These are phyloP conservation scores for Parasarocladium wereldwijsianum DNA, from an alignment of 2,329 filamentous ascomycete species.

Conservation along the genomic window DNA sequence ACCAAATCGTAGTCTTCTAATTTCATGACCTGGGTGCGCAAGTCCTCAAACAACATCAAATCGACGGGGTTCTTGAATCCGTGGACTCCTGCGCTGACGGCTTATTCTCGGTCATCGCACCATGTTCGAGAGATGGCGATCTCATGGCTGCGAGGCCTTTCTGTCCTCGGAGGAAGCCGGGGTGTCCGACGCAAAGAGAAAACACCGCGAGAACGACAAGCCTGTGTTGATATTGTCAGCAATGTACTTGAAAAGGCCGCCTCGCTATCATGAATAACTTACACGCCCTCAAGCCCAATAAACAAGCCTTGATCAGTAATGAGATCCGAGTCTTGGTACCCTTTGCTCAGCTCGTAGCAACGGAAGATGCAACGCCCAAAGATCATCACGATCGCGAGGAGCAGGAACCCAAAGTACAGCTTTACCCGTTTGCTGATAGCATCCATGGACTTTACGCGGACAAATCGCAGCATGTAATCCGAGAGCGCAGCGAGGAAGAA, in stretches of 20 bases:
- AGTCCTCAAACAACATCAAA: too few species aligned
- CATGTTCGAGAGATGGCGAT: too few species aligned
- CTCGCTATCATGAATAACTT: constrained; percentile 7
- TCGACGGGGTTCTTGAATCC: too few species aligned
- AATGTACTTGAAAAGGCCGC: background rate
- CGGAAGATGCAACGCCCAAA: constrained; percentile 47
- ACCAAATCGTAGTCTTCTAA: too few species aligned
- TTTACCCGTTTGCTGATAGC: constrained; percentile 12
- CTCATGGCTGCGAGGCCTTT: too few species aligned
- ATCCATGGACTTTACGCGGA: constrained; percentile 9
- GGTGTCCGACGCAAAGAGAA: constrained; percentile 22
- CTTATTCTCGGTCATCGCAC: too few species aligned
- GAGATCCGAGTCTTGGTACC: constrained; percentile 38
- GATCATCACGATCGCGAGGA: constrained; percentile 40
- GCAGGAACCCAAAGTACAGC: constrained; percentile 36
- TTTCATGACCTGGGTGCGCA: too few species aligned
- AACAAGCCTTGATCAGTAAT: constrained; percentile 36
- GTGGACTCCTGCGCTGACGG: too few species aligned
- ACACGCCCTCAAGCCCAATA: constrained; percentile 38
- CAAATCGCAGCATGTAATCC: constrained; percentile 31
- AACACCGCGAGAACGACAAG: constrained; percentile 21
- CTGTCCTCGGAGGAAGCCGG: constrained; percentile 15
- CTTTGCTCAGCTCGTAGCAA: constrained; percentile 48
- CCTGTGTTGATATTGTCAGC: constrained; percentile 7
- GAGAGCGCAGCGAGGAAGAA: constrained; percentile 32